These are phyloP conservation scores for Leishmania tarentolae DNA, from an alignment of 208 protist genomes.

Conservation along the genomic window DNA sequence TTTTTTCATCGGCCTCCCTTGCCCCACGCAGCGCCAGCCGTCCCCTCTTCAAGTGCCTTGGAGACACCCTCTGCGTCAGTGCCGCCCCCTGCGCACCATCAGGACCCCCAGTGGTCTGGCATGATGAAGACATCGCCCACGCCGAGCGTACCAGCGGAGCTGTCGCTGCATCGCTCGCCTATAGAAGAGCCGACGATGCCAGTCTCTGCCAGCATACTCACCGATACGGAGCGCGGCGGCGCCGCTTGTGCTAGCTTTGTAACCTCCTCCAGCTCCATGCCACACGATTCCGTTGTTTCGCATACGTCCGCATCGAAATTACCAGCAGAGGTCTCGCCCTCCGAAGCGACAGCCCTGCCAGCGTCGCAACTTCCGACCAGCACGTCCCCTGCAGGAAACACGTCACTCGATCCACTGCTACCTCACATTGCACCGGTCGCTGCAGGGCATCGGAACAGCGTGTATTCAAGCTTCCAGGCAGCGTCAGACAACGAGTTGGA, in stretches of 20 bases:
- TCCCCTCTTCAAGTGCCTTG: neutral
- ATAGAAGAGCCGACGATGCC: neutral
- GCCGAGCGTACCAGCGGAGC: neutral
- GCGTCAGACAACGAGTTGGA: neutral
- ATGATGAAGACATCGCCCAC: neutral
- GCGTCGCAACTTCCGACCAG: neutral
- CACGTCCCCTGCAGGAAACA: neutral
- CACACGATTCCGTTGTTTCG: neutral
- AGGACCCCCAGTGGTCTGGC: neutral
- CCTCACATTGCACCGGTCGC: neutral
- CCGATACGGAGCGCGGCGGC: conserved; percentile 10
- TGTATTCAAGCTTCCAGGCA: conserved; percentile 2
- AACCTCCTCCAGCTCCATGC: neutral
- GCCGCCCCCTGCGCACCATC: neutral
- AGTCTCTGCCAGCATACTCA: conserved; percentile 9
- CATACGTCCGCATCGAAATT: neutral
- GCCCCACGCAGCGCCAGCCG: neutral
- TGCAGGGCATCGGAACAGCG: neutral
- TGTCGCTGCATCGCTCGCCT: neutral
- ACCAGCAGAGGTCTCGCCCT: neutral
- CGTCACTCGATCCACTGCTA: neutral
- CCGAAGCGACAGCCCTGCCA: neutral
- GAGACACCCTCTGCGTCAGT: neutral
- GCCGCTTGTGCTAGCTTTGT: neutral
- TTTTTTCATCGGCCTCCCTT: conserved; percentile 7